Evolutionary conservation across 2,329 filamentous ascomycete species (phyloP).

Genomic region (Ophiostoma novo-ulmi): DNA sequence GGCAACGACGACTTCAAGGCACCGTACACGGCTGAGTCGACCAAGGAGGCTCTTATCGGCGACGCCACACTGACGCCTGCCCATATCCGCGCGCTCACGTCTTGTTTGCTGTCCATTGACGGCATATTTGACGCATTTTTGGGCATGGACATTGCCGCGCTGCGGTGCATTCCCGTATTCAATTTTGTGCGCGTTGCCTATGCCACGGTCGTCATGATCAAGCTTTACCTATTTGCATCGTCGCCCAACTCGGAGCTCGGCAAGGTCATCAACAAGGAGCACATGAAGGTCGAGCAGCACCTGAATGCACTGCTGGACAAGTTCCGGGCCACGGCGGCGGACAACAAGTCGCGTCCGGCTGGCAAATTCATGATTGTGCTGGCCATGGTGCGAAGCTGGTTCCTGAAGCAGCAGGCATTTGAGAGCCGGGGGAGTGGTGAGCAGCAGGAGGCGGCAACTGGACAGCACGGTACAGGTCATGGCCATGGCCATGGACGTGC

Average conservation of each 20-base stretch:
- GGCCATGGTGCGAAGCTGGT: slow-evolving; percentile 66
- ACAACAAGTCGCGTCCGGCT: slow-evolving; percentile 59
- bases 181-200: slow-evolving; percentile 68
- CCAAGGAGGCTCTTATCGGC: slow-evolving; percentile 41
- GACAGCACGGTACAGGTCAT: neutral
- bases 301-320: slow-evolving; percentile 65
- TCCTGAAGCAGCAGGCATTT: slow-evolving; percentile 42
- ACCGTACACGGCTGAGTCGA: slow-evolving; percentile 43
- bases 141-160: slow-evolving; percentile 51
- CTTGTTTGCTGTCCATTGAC: slow-evolving; percentile 63
- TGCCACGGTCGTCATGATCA: slow-evolving; percentile 65
- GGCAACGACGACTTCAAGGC: slow-evolving; percentile 50
- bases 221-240: slow-evolving; percentile 61
- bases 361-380: slow-evolving; percentile 67
- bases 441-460: neutral
- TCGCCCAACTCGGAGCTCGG: slow-evolving; percentile 61
- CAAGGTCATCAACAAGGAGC: slow-evolving; percentile 62
- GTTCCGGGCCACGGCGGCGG: slow-evolving; percentile 59
- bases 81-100: slow-evolving; percentile 61
- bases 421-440: slow-evolving; percentile 14
- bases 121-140: slow-evolving; percentile 61
- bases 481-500: neutral
- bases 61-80: slow-evolving; percentile 45
- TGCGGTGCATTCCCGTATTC: slow-evolving; percentile 64
- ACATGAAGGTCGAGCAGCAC: slow-evolving; percentile 61